Evolutionary conservation across 2,329 filamentous ascomycete species (phyloP), one percentile per base, ranked within the genome.

Genomic region (Zasmidium angulare): DNA sequence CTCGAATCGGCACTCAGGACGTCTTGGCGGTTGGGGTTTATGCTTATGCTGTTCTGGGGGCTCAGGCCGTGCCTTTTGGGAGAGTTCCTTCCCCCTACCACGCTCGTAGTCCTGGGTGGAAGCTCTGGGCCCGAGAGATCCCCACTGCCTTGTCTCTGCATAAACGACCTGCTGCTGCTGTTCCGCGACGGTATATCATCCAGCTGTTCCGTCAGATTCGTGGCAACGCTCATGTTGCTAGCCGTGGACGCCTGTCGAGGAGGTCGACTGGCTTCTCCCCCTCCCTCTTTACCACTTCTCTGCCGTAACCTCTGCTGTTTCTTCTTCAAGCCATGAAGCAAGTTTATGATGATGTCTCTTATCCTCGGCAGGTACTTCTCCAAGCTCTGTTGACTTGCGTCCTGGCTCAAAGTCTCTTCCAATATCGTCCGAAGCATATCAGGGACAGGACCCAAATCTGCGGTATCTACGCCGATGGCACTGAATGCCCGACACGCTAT

Each of bases 401-500:
- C 93, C 72, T 99, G 95, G 75, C 93, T 98, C 36, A 99, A 82
- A 1, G 95, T 99, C 58, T 96, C 90, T 76, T 99, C 95, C 56
- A 99, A 84, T 58, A 99, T 98, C 60, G 88, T 87, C 68, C 95
- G 87, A 63, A 99, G 79, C 60, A 93, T 81, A 74, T 99, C 95
- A 4, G 95, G 95, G 1, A 99, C 95, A 68, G 96, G 96, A 58
- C 95, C 95, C 12, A 99, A 82, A 75, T 99, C 95, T 23, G 87
- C 86, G 1, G 93, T 97, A 71, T 99, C 95, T 63, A 99, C 95
- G 63, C 96, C 95, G 71, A 99, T 99, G 59, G 93, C 91, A 70
- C 91, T 91, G 77, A 99, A 99, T 62, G 95, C 93, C 57, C 95
- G 89, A 76, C 93, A 98, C 24, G 95, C 95, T 80, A 99, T 95